Base-by-base conservation (phyloP, 1,139 yeast species). In the Blastobotrys malaysiensis region DNA sequence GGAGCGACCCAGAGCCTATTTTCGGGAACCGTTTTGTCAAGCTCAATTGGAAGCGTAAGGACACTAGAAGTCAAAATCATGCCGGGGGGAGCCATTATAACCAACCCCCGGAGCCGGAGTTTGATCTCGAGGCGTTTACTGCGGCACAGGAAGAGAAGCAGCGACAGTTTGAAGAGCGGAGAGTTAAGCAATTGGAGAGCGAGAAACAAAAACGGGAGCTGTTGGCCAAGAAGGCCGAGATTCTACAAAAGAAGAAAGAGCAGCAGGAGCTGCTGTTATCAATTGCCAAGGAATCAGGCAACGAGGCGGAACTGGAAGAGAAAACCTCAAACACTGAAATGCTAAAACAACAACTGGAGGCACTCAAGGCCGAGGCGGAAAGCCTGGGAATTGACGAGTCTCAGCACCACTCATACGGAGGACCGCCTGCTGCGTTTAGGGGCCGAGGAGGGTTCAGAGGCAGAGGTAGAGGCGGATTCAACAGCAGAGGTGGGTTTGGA, bases 21-120 rank as follows among this genome's bases (percentile, higher is more conserved):
- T 77, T 77, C 58, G 74, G 71, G 55, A 77, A 78, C 64, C 71
- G 81, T 51, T 77, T 77, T 58, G 74, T 78, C 57, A 77, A 76
- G 61, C 72, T 78, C 27, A 77, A 65, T 63, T 77, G 78, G 76
- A 69, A 74, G 56, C 26, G 49, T 45, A 14, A 16, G 31, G n/a
- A 31, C 24, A 26, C 13, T 13, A 26, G 31, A 9, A 26, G 31
- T 26, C 31, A 9, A 9, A n/a, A n/a, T 22, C 26, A 22, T 22
- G 26, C 7, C 9, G 26, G 26, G 26, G 58, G 26, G n/a, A n/a
- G n/a, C n/a, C n/a, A n/a, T 22, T 9, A 47, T 48, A 48, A 19
- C n/a, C n/a, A n/a, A n/a, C n/a, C n/a, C n/a, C n/a, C n/a, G 51
- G 57, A 59, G 20, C 60, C 66, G 5, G 62, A 67, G 48, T 55